Evolutionary conservation across 2,329 filamentous ascomycete genomes (phyloP), one percentile per base, ranked within the genome.

Genomic region (Colletotrichum filicis): DNA sequence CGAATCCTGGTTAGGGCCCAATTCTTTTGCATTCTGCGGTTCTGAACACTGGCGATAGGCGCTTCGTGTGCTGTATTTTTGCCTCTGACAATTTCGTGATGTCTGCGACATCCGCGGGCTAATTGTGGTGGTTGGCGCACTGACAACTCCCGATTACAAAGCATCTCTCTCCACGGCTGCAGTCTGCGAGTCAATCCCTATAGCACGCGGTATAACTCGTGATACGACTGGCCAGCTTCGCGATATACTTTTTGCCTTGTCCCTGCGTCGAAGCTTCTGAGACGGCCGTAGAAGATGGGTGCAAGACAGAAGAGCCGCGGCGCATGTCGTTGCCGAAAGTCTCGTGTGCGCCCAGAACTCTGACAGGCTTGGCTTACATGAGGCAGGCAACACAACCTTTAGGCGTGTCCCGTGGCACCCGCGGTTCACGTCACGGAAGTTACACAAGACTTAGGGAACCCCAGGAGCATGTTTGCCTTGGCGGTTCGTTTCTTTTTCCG

Each of bases 1-100:
- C 70, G 70, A 73, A 64, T 56, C 70, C 70, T 73, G 70, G 70
- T 73, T 73, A 73, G 70, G 70, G 70, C 70, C 69, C 46, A 69
- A 3, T 16, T 24, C 2, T 26, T 64, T 72, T 71, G 24, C 24
- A 2, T 8, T 22, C 11, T 35, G 12, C n/a, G 11, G 19, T 6
- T 24, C 3, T 46, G 12, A 42, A 52, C 24, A 5, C 35, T 35
- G 37, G 49, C 16, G 28, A 32, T 62, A 22, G 19, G 7, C 19
- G 28, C 4, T 56, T 16, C 6, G 12, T 30, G 5, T 14, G 26
- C 8, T 19, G 24, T 2, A 26, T 12, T 30, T 56, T 56, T 56
- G 53, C 53, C 8, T 49, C 19, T 7, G 7, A n/a, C 16, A 19
- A 19, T 49, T n/a, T 49, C 42, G 7, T 49, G 14, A n/a, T n/a